Evolutionary conservation across 75 land plant genomes (phyloP).

Genomic region (Ceratopteris richardii): DNA sequence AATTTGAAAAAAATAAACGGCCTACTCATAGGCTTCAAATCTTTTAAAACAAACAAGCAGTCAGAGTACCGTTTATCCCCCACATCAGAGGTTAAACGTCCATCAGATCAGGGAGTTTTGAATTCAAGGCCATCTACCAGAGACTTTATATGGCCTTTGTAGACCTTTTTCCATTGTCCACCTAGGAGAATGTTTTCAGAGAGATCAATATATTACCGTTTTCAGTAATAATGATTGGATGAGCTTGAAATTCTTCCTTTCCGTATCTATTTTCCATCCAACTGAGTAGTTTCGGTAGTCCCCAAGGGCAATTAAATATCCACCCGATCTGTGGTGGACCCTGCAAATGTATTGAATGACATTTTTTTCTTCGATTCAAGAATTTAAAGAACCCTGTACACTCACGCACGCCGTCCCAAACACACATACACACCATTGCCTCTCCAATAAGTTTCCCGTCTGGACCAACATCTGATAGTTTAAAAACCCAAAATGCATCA

Average conservation of each 20-base stretch:
- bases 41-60: no score
- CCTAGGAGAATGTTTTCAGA: no score
- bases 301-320: conserved; percentile 6
- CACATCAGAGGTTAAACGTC: no score
- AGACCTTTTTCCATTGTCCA: no score
- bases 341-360: neutral
- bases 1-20: no score
- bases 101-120: no score
- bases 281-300: neutral
- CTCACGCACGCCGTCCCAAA: no score
- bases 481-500: neutral
- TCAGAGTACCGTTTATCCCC: no score
- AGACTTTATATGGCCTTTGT: neutral
- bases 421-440: conserved; percentile 1
- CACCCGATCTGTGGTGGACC: conserved; percentile 1
- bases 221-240: conserved; percentile 1
- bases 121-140: neutral
- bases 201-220: no score
- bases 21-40: no score
- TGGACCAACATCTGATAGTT: conserved; percentile 1
- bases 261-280: conserved; percentile 5
- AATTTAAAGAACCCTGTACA: no score
- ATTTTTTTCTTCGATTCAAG: no score
- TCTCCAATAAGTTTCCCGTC: conserved; percentile 1
- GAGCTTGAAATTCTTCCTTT: neutral